These are phyloP conservation scores for Solanum chacoense DNA, from an alignment of 305 asterid genomes.

Conservation along the genomic window DNA sequence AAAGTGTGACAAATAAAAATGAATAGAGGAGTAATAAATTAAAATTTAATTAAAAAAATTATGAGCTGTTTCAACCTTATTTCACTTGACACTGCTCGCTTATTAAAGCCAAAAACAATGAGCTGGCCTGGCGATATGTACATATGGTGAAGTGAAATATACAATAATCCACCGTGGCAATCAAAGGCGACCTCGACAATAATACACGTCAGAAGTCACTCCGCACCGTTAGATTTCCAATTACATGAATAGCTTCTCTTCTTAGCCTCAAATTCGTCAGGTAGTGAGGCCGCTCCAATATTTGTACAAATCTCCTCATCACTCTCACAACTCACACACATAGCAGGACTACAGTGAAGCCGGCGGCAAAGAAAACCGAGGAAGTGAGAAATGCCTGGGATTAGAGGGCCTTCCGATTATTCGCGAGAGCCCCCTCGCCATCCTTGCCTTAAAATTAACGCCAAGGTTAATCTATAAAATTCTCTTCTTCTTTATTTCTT, in stretches of 20 bases:
- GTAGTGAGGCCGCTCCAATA: not conserved
- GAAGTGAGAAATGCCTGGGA: conserved; percentile 49
- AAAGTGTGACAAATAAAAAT: no score
- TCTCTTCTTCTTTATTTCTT: not conserved
- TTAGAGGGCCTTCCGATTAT: conserved; percentile 69
- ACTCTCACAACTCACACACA: not conserved
- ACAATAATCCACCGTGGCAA: not conserved
- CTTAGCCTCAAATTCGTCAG: not conserved
- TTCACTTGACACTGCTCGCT: not conserved
- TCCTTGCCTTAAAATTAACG: conserved; percentile 52
- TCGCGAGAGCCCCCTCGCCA: conserved; percentile 71
- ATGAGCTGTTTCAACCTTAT: not conserved
- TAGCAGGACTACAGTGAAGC: not conserved
- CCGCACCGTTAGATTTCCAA: not conserved
- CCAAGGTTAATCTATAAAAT: conserved; percentile 40
- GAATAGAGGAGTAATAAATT: no score
- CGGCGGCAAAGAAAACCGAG: not conserved
- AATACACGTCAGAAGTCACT: not conserved
- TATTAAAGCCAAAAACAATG: not conserved
- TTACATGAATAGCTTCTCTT: not conserved
- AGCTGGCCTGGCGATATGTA: not conserved
- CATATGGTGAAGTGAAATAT: not conserved
- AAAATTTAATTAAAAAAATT: no score
- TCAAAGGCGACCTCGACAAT: not conserved
- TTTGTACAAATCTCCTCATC: not conserved